Evolutionary conservation across 2,329 filamentous ascomycete genomes (phyloP).

Genomic region (Cryphonectria radicalis): DNA sequence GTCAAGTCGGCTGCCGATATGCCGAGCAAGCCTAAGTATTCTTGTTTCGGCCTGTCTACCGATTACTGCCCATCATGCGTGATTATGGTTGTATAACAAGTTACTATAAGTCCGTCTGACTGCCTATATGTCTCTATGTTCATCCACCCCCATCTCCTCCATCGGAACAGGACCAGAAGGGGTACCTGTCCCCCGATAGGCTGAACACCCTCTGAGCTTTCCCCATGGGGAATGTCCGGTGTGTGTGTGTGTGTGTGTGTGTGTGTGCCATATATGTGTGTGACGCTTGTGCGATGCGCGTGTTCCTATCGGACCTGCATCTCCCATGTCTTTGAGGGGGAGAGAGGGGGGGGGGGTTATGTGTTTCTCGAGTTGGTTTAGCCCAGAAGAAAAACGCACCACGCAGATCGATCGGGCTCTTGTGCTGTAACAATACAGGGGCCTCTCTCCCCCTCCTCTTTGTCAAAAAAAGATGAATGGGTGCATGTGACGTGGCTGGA

Average conservation of each 20-base stretch:
- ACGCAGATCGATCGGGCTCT: conserved; percentile 1
- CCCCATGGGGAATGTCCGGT: conserved; percentile 20
- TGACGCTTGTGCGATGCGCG: neutral
- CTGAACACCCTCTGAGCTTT: neutral
- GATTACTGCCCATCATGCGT: neutral
- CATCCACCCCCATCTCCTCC: neutral
- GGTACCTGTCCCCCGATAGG: neutral
- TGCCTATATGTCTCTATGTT: neutral
- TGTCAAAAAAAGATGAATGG: neutral
- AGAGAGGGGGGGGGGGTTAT: no score
- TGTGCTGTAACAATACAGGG: neutral
- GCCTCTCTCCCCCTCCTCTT: no score
- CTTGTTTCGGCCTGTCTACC: no score
- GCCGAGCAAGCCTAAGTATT: neutral
- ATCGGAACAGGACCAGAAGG: neutral
- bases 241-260: neutral
- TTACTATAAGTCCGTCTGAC: neutral
- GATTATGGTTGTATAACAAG: neutral
- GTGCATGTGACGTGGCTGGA: conserved; percentile 25
- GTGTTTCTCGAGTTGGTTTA: neutral
- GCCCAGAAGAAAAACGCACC: neutral
- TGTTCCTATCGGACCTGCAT: conserved; percentile 27
- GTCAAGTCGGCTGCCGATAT: neutral
- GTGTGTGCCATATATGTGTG: no score
- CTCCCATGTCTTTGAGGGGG: neutral